Evolutionary conservation across 1,139 yeast species (phyloP).

Genomic region (Starmera stellimalicola): DNA sequence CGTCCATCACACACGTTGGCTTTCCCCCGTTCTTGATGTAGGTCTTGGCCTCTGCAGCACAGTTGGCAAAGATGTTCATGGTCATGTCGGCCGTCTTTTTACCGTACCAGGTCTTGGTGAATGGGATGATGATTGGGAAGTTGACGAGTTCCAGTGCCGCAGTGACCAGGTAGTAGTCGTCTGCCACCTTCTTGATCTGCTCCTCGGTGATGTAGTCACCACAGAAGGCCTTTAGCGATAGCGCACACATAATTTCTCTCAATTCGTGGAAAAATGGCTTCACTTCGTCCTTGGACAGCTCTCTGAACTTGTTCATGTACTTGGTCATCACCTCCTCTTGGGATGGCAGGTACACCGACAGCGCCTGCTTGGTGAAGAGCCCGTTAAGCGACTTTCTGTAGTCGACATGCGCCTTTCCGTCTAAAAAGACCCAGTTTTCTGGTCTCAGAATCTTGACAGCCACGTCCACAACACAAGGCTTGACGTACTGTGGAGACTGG

Average conservation of each 20-base stretch:
- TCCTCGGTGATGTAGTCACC: conserved; percentile 90
- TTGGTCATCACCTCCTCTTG: conserved; percentile 77
- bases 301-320: conserved; percentile 61
- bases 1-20: conserved; percentile 88
- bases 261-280: conserved; percentile 81
- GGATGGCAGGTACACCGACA: conserved; percentile 73
- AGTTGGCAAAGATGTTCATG: conserved; percentile 79
- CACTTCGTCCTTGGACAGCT: conserved; percentile 50
- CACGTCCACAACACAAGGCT: conserved; percentile 97
- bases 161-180: conserved; percentile 82
- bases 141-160: conserved; percentile 95
- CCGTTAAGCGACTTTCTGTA: conserved; percentile 89
- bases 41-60: conserved; percentile 81
- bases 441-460: conserved; percentile 91
- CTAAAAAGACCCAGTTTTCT: conserved; percentile 93
- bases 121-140: conserved; percentile 93
- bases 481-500: conserved; percentile 77
- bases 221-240: conserved; percentile 87
- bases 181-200: conserved; percentile 80
- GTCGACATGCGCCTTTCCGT: conserved; percentile 91
- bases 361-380: conserved; percentile 74
- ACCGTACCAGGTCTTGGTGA: conserved; percentile 97
- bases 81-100: conserved; percentile 87
- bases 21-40: conserved; percentile 71
- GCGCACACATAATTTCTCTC: conserved; percentile 92